Conservation (phyloP, 1,139 yeast species). For the Nakaseomyces nivariensis region DNA sequence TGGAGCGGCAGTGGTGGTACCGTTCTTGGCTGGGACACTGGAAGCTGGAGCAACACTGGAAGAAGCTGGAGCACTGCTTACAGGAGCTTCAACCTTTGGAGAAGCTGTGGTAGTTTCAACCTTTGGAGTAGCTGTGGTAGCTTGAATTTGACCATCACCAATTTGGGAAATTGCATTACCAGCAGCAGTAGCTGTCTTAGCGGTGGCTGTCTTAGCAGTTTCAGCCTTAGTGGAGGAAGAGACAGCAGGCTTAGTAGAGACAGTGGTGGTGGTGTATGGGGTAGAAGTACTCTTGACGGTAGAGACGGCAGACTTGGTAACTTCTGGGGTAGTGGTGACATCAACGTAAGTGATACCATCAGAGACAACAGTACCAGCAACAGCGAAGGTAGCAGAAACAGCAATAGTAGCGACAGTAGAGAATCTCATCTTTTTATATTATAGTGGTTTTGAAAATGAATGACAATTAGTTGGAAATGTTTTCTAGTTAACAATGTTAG, state of each 20-base stretch:
- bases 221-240: slow-evolving; percentile 3
- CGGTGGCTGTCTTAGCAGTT: not conserved
- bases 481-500: not conserved
- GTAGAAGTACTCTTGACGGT: slow-evolving; percentile 29
- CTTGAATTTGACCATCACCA: slow-evolving; percentile 5
- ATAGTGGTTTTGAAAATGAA: not conserved
- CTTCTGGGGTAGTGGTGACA: slow-evolving; percentile 28
- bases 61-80: not conserved
- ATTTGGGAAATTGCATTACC: slow-evolving; percentile 1
- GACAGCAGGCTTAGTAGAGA: slow-evolving; percentile 5
- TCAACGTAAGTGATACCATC: slow-evolving; percentile 29
- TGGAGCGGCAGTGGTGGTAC: not conserved
- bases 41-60: slow-evolving; percentile 2
- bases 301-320: slow-evolving; percentile 28
- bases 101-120: not conserved
- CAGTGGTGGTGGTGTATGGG: slow-evolving; percentile 20
- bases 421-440: slow-evolving; percentile 10
- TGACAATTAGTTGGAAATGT: slow-evolving; percentile 3
- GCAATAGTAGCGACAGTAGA: slow-evolving; percentile 18
- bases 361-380: slow-evolving; percentile 9
- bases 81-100: not conserved
- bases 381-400: slow-evolving; percentile 8
- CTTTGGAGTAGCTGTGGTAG: slow-evolving; percentile 1
- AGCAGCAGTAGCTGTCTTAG: not conserved
- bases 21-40: not conserved